These are phyloP conservation scores for Phytophthora fragariae DNA, from an alignment of 352 stramenopile genomes.

Conservation along the genomic window DNA sequence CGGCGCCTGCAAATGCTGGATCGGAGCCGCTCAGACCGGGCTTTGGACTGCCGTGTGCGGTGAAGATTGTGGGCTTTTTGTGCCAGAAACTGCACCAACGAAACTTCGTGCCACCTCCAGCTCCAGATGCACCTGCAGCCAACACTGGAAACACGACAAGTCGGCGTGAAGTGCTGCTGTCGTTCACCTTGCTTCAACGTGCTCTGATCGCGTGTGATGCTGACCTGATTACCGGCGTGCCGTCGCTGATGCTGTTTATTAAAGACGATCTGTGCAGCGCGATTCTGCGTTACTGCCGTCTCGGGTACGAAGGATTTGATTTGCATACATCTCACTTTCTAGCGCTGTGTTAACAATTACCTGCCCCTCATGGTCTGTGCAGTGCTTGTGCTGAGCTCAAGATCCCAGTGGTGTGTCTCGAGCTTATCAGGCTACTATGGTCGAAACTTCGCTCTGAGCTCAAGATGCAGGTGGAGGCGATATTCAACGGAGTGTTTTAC, in stretches of 20 bases:
- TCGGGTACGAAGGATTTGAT: conserved; percentile 52
- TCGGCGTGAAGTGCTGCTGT: conserved; percentile 73
- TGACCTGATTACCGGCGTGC: conserved; percentile 53
- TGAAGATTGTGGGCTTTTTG: conserved; percentile 84
- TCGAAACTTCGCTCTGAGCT: conserved; percentile 71
- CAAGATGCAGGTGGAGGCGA: conserved; percentile 84
- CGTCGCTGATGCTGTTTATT: conserved; percentile 83
- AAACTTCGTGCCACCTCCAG: conserved; percentile 38
- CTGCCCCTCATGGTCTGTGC: background rate
- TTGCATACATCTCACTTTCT: conserved; percentile 1
- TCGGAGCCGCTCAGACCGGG: conserved; percentile 29
- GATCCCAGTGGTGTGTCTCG: conserved; percentile 64
- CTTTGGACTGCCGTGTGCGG: conserved; percentile 78
- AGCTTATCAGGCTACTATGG: conserved; percentile 79
- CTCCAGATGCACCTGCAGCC: conserved; percentile 25
- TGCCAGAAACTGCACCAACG: conserved; percentile 79
- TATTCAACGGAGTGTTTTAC: conserved; percentile 77
- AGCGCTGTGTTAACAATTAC: conserved; percentile 6
- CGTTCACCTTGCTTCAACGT: conserved; percentile 69
- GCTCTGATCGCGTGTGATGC: conserved; percentile 65
- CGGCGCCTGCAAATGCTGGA: background rate
- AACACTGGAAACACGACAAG: conserved; percentile 33
- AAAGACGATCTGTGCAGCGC: conserved; percentile 86
- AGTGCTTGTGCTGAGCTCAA: conserved; percentile 65
- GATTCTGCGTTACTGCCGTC: conserved; percentile 73